Evolutionary conservation across 2,329 filamentous ascomycete species (phyloP).

Genomic region (Aspergillus novofumigatus): DNA sequence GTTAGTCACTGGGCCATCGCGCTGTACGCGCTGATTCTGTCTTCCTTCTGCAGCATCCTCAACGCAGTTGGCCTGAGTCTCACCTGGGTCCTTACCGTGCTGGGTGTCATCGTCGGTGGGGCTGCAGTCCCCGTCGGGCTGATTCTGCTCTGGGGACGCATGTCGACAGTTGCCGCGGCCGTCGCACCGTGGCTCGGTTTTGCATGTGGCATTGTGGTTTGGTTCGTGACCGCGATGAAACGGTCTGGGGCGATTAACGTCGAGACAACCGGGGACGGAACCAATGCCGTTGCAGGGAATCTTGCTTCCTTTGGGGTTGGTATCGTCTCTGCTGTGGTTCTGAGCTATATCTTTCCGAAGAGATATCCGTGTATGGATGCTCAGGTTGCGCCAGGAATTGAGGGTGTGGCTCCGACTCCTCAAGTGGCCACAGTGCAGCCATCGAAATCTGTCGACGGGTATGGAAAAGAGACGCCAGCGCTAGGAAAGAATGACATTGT

Average conservation of each 20-base stretch:
- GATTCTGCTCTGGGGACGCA: slow-evolving; percentile 37
- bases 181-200: slow-evolving; percentile 34
- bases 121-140: slow-evolving; percentile 35
- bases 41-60: slow-evolving; percentile 31
- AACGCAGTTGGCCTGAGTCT: slow-evolving; percentile 36
- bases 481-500: slow-evolving; percentile 40
- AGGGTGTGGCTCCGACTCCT: neutral
- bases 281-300: slow-evolving; percentile 39
- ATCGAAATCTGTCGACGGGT: neutral
- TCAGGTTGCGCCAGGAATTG: neutral
- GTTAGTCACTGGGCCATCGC: slow-evolving; percentile 50
- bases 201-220: slow-evolving; percentile 30
- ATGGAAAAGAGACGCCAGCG: neutral
- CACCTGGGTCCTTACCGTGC: slow-evolving; percentile 39
- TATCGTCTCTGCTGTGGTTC: slow-evolving; percentile 29
- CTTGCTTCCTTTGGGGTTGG: slow-evolving; percentile 34
- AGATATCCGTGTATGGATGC: slow-evolving; percentile 10
- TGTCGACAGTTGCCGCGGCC: slow-evolving; percentile 36
- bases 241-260: slow-evolving; percentile 34
- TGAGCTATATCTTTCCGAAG: slow-evolving; percentile 32
- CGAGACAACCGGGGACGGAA: slow-evolving; percentile 33
- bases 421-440: neutral
- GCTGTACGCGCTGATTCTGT: slow-evolving; percentile 46
- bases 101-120: slow-evolving; percentile 40
- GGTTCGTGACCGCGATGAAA: slow-evolving; percentile 36